phyloP scores from a whole-genome alignment of 345 rosid genomes.

The Hypericum perforatum region DNA sequence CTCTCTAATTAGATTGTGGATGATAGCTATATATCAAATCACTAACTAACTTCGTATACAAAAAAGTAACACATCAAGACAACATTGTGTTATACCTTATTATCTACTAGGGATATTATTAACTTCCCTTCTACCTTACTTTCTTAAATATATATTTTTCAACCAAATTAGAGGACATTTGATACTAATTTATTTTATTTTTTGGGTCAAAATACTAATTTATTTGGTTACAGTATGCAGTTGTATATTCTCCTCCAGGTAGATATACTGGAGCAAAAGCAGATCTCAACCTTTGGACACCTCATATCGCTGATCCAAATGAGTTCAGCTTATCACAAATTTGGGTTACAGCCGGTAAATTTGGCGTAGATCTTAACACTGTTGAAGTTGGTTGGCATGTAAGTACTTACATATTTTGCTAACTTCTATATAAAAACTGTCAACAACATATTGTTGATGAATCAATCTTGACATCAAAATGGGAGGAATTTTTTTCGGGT shows the following conservation, averaged over 20 bases:
- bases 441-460: no score
- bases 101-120: no score
- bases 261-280: slow-evolving; percentile 95
- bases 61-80: no score
- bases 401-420: slow-evolving; percentile 1
- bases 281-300: slow-evolving; percentile 91
- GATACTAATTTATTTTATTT: no score
- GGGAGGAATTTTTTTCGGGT: no score
- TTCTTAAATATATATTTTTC: neutral
- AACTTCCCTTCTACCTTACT: no score
- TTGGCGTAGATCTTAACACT: slow-evolving; percentile 85
- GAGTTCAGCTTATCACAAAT: slow-evolving; percentile 92
- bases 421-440: neutral
- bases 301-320: slow-evolving; percentile 47
- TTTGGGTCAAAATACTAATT: no score
- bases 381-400: slow-evolving; percentile 99
- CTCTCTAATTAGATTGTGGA: no score
- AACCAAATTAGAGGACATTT: neutral
- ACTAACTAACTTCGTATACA: no score
- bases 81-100: no score
- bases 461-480: no score
- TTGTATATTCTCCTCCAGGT: slow-evolving; percentile 70
- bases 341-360: slow-evolving; percentile 97
- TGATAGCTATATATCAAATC: neutral
- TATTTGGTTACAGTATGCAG: slow-evolving; percentile 67